These are phyloP conservation scores for Glarea lozoyensis DNA, from an alignment of 495 filamentous ascomycete genomes.

Conservation along the genomic window DNA sequence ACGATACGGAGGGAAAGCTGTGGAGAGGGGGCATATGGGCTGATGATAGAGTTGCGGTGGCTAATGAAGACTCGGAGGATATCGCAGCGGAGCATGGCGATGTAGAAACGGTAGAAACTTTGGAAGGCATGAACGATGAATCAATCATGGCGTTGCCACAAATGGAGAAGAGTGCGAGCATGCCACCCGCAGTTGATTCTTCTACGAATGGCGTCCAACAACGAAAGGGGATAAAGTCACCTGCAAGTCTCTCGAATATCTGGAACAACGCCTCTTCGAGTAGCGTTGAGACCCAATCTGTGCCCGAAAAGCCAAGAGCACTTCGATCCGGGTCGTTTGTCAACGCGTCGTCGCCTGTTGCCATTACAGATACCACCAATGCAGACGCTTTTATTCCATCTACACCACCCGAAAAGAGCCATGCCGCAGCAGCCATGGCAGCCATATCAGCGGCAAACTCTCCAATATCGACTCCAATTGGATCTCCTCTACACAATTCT, in stretches of 20 bases:
- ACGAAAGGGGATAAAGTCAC: constrained; percentile 17
- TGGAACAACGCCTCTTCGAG: constrained; percentile 29
- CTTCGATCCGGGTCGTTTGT: constrained; percentile 59
- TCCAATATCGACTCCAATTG: constrained; percentile 40
- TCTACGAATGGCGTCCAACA: constrained; percentile 20
- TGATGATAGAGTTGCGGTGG: constrained; percentile 39
- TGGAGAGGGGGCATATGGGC: constrained; percentile 89
- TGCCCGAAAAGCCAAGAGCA: constrained; percentile 38
- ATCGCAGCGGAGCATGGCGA: constrained; percentile 50
- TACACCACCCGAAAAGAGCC: constrained; percentile 38
- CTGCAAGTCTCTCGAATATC: constrained; percentile 6
- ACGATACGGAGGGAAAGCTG: constrained; percentile 60
- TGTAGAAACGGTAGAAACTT: constrained; percentile 36
- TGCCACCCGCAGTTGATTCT: constrained; percentile 22
- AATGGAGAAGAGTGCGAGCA: constrained; percentile 56
- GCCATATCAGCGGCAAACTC: constrained; percentile 52
- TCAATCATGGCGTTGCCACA: constrained; percentile 29
- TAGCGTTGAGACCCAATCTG: constrained; percentile 27
- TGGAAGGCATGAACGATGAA: constrained; percentile 26
- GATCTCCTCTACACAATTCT: constrained; percentile 38
- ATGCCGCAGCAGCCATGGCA: constrained; percentile 55
- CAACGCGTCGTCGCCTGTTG: constrained; percentile 50
- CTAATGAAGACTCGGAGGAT: constrained; percentile 29
- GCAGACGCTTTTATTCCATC: constrained; percentile 44
- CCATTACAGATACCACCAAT: constrained; percentile 52